Conservation (phyloP, 73 alveolate genomes). For the Paraurostyla sp. region DNA sequence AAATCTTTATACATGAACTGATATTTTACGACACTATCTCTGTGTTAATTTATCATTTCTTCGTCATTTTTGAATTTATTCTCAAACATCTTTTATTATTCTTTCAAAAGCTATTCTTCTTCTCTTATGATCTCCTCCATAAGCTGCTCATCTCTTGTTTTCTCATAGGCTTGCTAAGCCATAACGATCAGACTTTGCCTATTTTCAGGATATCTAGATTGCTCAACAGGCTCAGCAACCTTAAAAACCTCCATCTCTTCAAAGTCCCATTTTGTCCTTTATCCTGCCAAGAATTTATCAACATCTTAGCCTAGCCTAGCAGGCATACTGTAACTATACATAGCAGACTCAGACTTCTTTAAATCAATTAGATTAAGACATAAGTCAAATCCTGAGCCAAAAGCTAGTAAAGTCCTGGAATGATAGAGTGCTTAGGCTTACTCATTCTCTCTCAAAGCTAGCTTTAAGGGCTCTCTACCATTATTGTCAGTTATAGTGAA, state of each 20-base stretch:
- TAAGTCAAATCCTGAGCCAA: constrained; percentile 73
- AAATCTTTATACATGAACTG: constrained; percentile 65
- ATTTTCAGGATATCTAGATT: background rate
- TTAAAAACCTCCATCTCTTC: constrained; percentile 53
- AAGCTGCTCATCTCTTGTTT: background rate
- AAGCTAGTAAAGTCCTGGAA: constrained; percentile 64
- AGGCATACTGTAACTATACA: constrained; percentile 66
- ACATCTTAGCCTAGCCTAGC: constrained; percentile 56
- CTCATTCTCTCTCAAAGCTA: constrained; percentile 19
- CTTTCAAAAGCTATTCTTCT: constrained; percentile 9
- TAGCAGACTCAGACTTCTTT: constrained; percentile 66
- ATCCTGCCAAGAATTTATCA: constrained; percentile 69
- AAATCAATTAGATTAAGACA: constrained; percentile 66
- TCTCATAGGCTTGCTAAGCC: constrained; percentile 27
- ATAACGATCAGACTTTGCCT: background rate
- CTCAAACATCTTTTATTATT: background rate
- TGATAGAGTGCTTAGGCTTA: constrained; percentile 64
- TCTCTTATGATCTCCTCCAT: constrained; percentile 27
- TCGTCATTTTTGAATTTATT: constrained; percentile 25
- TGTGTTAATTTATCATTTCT: constrained; percentile 40
- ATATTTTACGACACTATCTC: constrained; percentile 58
- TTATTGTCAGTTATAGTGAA: constrained; percentile 71
- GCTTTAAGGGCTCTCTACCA: constrained; percentile 67
- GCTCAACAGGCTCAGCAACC: constrained; percentile 6
- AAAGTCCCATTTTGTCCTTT: constrained; percentile 67